These are phyloP conservation scores for Ganoderma leucocontextum DNA, from an alignment of 1,284 basidiomycete genomes.

Conservation along the genomic window DNA sequence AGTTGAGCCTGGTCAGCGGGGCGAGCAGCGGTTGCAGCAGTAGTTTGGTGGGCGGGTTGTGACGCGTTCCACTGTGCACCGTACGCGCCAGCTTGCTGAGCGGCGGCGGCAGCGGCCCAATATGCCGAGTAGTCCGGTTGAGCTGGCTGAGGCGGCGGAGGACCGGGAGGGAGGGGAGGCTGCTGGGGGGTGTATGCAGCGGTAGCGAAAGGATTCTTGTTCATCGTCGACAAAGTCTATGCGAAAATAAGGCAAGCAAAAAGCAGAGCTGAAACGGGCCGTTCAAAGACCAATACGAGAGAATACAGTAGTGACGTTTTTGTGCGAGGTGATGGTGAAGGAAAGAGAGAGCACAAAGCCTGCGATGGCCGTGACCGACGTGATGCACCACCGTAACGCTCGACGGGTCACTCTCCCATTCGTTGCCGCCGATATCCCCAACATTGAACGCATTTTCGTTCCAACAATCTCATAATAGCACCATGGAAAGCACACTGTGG, in stretches of 20 bases:
- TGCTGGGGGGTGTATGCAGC: slow-evolving; percentile 73
- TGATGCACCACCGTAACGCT: slow-evolving; percentile 9
- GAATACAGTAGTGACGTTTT: slow-evolving; percentile 31
- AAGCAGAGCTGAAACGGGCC: neutral
- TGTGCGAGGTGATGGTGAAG: slow-evolving; percentile 23
- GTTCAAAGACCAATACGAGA: slow-evolving; percentile 27
- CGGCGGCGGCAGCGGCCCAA: slow-evolving; percentile 70
- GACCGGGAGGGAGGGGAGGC: slow-evolving; percentile 80
- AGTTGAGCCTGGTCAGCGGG: slow-evolving; percentile 79
- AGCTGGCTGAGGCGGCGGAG: slow-evolving; percentile 71
- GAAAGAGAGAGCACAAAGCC: slow-evolving; percentile 15
- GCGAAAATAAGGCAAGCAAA: neutral
- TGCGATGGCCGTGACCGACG: neutral
- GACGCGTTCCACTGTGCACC: slow-evolving; percentile 71
- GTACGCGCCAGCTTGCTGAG: slow-evolving; percentile 57
- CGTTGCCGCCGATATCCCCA: neutral
- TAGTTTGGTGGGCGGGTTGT: slow-evolving; percentile 54
- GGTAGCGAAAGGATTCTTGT: slow-evolving; percentile 82
- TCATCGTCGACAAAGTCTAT: slow-evolving; percentile 53
- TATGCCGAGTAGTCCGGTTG: slow-evolving; percentile 80
- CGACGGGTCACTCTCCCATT: slow-evolving; percentile 4
- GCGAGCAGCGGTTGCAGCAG: slow-evolving; percentile 49
- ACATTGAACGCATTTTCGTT: neutral
- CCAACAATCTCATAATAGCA: neutral
- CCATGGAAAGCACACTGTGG: neutral